Evolutionary conservation across 208 protist species (phyloP), one percentile per base, ranked within the genome.

Genomic region (Leishmania martiniquensis): DNA sequence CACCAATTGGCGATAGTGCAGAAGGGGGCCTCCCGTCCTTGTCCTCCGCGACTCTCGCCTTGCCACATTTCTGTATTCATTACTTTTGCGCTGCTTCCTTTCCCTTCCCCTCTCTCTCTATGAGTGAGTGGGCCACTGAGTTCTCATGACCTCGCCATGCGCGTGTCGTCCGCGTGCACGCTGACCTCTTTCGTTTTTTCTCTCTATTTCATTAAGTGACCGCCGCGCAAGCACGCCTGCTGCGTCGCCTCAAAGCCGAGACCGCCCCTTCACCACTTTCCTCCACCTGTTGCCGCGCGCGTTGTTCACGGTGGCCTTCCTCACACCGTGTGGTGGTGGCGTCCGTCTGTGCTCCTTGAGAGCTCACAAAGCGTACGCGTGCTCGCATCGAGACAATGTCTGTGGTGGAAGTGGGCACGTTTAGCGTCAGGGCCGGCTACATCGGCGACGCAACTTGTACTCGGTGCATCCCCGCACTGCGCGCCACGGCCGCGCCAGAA

Each of bases 341-440:
- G 10, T 37, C 25, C 25, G 62, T 51, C 20, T 34, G 65, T 42
- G 17, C 42, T 6, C 42, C 9, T 32, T 22, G 17, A n/a, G 49
- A 25, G 34, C 7, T n/a, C 37, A 69, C n/a, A 42, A 69, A 29
- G 42, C 10, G 39, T n/a, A 29, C 20, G 15, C 39, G 39, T n/a
- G 65, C 15, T 2, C 49, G 2, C 39, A 15, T 51, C 17, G 7
- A 9, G 42, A 49, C 25, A 59, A 74, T 74, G 93, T 88, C 93
- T 25, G 91, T 95, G 22, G 90, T 97, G 54, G 93, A 97, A 70
- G 75, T 97, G 22, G 93, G 93, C 15, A 88, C 87, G 42, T 94
- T 87, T 78, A 84, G 73, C 39, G 75, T 90, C 1, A 87, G 93
- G 42, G 89, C 85, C 22, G 93, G 93, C 4, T 96, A 96, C 72